Evolutionary conservation across 129 eudicot species (phyloP).

Genomic region (Tagetes erecta): DNA sequence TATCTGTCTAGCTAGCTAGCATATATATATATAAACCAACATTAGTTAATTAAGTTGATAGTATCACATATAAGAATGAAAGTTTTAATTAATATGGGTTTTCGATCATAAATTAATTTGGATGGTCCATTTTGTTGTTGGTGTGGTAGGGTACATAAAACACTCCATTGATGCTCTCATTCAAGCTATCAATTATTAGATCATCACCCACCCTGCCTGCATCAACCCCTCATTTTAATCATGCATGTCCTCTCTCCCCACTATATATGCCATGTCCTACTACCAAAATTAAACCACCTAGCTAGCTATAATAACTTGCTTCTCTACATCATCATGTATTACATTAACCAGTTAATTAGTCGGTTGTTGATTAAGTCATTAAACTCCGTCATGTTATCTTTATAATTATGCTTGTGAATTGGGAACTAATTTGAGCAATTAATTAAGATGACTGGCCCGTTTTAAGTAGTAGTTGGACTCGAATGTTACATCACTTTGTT

Average conservation of each 20-base stretch:
- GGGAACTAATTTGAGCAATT: slow-evolving; percentile 4
- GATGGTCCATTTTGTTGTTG: slow-evolving; percentile 38
- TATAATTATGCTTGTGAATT: not conserved
- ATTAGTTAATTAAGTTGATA: not conserved
- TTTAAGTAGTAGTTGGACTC: not conserved
- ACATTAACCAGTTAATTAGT: not conserved
- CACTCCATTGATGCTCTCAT: slow-evolving; percentile 41
- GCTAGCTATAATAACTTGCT: not conserved
- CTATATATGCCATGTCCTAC: slow-evolving; percentile 17
- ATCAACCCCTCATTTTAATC: slow-evolving; percentile 31
- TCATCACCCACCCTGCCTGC: slow-evolving; percentile 25
- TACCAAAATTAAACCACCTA: not conserved
- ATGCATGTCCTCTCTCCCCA: slow-evolving; percentile 24
- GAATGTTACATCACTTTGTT: slow-evolving; percentile 5
- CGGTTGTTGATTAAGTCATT: slow-evolving; percentile 1
- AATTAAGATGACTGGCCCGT: not conserved
- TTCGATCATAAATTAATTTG: not conserved
- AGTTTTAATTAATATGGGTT: slow-evolving; percentile 5
- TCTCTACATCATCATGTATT: not conserved
- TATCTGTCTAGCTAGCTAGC: no score
- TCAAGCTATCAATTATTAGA: slow-evolving; percentile 40
- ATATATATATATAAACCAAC: not conserved
- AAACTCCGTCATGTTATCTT: no score
- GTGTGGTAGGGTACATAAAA: slow-evolving; percentile 38
- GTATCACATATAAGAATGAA: not conserved